These are phyloP conservation scores for Orobanche coerulescens DNA, from an alignment of 257 asterid genomes.

Conservation along the genomic window DNA sequence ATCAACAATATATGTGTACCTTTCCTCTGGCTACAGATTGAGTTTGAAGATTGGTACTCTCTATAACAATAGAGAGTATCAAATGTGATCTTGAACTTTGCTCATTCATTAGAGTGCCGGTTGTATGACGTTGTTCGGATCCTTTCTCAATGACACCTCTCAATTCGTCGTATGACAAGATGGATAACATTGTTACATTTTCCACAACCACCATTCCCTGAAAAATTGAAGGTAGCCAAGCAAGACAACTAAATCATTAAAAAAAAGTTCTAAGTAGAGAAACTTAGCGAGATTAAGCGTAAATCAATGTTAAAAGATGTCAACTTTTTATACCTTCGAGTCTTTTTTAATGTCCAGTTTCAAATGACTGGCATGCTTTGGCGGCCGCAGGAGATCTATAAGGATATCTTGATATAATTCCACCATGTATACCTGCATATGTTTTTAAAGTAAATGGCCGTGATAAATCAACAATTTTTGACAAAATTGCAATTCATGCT, in stretches of 20 bases:
- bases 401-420: conserved; percentile 88
- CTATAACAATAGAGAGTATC: conserved; percentile 77
- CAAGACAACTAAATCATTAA: conserved; percentile 3
- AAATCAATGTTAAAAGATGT: not conserved
- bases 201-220: conserved; percentile 97
- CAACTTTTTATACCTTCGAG: conserved; percentile 48
- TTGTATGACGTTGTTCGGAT: conserved; percentile 86
- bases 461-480: not conserved
- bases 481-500: not conserved
- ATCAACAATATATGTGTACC: conserved; percentile 36
- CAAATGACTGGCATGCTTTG: conserved; percentile 59
- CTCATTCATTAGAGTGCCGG: conserved; percentile 85
- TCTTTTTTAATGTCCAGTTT: conserved; percentile 90
- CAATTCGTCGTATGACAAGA: conserved; percentile 71
- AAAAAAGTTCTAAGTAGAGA: conserved; percentile 1
- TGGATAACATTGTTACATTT: conserved; percentile 56
- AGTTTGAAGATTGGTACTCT: conserved; percentile 90
- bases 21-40: conserved; percentile 93
- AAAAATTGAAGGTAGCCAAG: conserved; percentile 2
- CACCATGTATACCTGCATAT: conserved; percentile 84
- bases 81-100: conserved; percentile 96
- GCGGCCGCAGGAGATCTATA: conserved; percentile 72
- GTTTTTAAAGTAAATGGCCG: conserved; percentile 19
- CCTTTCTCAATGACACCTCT: conserved; percentile 61
- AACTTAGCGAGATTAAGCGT: not conserved